phyloP scores from a whole-genome alignment of 306 rosid genomes.

The Fragaria nilgerrensis region DNA sequence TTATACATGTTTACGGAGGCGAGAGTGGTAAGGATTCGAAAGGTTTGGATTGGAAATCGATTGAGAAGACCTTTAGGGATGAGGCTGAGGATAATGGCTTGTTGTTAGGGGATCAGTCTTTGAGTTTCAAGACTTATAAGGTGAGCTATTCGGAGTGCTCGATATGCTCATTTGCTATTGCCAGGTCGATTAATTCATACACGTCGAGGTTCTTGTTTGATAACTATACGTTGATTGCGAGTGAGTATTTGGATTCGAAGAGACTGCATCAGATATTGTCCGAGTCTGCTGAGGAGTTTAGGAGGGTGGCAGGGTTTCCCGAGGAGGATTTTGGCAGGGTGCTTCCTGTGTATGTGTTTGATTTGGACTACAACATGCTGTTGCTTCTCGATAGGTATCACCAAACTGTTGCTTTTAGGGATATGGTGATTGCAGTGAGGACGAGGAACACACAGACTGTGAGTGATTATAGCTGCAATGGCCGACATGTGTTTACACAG shows the following conservation, averaged over 20 bases:
- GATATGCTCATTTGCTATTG: constrained; percentile 68
- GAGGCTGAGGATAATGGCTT: constrained; percentile 55
- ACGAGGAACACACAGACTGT: constrained; percentile 82
- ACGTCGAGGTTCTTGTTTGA: constrained; percentile 88
- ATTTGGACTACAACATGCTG: constrained; percentile 52
- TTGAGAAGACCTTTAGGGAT: constrained; percentile 60
- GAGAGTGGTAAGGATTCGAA: constrained; percentile 35
- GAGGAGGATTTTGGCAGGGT: constrained; percentile 74
- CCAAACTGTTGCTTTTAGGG: constrained; percentile 86
- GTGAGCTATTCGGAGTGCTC: constrained; percentile 50
- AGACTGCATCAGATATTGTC: constrained; percentile 75
- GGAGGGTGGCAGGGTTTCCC: constrained; percentile 54
- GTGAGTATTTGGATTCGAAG: constrained; percentile 93
- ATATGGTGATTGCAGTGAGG: constrained; percentile 94
- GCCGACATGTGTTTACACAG: constrained; percentile 69
- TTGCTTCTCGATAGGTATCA: constrained; percentile 84
- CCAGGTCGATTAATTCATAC: constrained; percentile 67
- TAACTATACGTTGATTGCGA: constrained; percentile 87
- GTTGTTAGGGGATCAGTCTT: constrained; percentile 62
- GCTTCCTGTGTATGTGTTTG: constrained; percentile 87
- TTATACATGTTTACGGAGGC: constrained; percentile 54
- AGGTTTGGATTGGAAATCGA: constrained; percentile 67
- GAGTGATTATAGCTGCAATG: constrained; percentile 91
- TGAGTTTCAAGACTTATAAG: constrained; percentile 54
- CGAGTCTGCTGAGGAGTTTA: constrained; percentile 65